Conservation (phyloP, 73 alveolate species). For the Tetrahymena elliotti region DNA sequence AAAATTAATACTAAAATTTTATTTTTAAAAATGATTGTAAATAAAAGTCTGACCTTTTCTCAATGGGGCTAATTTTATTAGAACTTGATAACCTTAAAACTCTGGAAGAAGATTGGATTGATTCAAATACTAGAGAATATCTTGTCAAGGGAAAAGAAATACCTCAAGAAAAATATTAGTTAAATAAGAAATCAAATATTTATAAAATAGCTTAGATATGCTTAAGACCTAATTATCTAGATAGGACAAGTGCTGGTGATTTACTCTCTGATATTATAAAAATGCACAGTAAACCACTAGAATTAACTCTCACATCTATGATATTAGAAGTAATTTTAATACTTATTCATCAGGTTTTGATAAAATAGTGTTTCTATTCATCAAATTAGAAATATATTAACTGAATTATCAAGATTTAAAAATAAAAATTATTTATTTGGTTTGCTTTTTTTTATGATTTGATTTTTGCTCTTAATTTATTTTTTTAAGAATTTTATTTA, state of each 20-base stretch:
- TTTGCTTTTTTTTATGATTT: too few species aligned
- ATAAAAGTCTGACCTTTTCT: background rate
- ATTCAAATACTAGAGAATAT: background rate
- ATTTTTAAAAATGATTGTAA: too few species aligned
- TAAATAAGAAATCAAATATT: background rate
- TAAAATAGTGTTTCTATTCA: background rate
- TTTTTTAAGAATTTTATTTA: too few species aligned
- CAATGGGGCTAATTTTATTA: background rate
- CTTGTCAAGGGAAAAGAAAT: background rate
- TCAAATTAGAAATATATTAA: too few species aligned
- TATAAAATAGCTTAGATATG: background rate
- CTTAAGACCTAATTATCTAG: background rate
- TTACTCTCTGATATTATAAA: background rate
- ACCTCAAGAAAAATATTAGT: background rate
- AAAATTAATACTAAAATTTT: too few species aligned
- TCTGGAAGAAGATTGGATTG: background rate
- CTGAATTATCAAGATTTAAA: too few species aligned
- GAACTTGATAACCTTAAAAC: background rate
- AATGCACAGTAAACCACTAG: background rate
- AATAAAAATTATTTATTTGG: too few species aligned
- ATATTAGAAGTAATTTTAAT: background rate
- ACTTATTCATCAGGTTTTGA: too few species aligned
- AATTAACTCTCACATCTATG: too few species aligned
- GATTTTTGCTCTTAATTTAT: too few species aligned
- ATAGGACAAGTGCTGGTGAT: background rate